Evolutionary conservation across 805 yeast species (phyloP), one percentile per base, ranked within the genome.

Genomic region (Alloascoidea africana): DNA sequence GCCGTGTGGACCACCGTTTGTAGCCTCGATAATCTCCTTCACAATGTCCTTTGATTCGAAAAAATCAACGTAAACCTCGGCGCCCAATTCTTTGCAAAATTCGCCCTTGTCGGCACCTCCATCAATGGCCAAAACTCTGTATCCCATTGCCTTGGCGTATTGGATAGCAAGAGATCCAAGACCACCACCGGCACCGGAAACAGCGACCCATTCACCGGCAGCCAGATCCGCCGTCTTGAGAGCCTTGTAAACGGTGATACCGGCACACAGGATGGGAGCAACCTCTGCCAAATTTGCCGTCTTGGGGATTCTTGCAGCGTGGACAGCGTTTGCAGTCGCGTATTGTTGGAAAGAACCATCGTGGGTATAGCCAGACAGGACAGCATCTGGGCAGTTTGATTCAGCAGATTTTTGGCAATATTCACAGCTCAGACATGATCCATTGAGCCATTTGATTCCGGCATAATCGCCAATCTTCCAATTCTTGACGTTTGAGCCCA

Each of bases 381-480:
- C 78, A 38, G 83, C 85, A 8, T 62, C 51, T 16, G 73, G 61
- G 63, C 93, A 82, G 58, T 73, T 73, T 46, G 89, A 68, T 60
- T 82, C 93, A 18, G 61, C 62, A 52, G 73, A 67, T 49, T 58
- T 62, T 50, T 66, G 66, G 64, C 93, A 81, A 67, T 60, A 70
- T 61, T 83, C 91, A 62, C 93, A 81, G 40, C 70, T 59, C 59
- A 74, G 58, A 62, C 93, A 83, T 27, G 86, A 75, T 43, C 79
- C 73, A 59, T 80, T 77, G 54, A 82, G 63, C 91, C 93, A 82
- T 60, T 82, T 82, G 55, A 83, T 63, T 51, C 93, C 93, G 32
- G 87, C 93, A 41, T 60, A 64, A 58, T 83, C 93, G 51, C 93
- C 93, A 45, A 78, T 63, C 56, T 79, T 70, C 60, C 80, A 77